These are phyloP conservation scores for Vaccinium macrocarpon DNA, from an alignment of 148 eudicot genomes.

Conservation along the genomic window DNA sequence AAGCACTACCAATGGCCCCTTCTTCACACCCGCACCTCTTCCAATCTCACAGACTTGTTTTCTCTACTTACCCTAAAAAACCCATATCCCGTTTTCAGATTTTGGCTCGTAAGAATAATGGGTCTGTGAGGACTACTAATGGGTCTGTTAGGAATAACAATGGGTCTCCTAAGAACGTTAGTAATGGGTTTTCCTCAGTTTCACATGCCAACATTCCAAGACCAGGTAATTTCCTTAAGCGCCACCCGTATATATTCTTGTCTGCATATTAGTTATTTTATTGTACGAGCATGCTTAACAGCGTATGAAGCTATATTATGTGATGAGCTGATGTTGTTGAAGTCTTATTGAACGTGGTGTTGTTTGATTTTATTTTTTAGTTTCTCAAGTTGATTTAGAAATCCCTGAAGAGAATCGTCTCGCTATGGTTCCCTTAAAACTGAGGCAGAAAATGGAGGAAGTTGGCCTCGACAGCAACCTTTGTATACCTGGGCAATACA, in stretches of 20 bases:
- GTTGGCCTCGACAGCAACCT: constrained; percentile 43
- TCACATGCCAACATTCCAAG: constrained; percentile 32
- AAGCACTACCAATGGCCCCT: neutral
- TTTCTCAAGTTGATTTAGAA: constrained; percentile 39
- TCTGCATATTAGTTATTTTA: neutral
- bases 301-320: neutral
- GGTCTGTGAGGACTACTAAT: neutral
- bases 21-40: constrained; percentile 15
- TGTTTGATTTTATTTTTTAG: constrained; percentile 18
- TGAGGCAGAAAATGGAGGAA: constrained; percentile 46
- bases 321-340: neutral
- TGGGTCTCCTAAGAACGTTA: neutral
- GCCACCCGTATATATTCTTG: neutral
- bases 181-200: constrained; percentile 27
- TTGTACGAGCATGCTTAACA: neutral
- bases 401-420: constrained; percentile 23
- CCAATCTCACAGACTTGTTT: constrained; percentile 10
- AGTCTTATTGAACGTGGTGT: neutral
- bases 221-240: constrained; percentile 26
- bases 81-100: constrained; percentile 21
- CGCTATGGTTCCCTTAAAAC: constrained; percentile 15
- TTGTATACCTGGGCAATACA: constrained; percentile 53
- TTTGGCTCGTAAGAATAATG: constrained; percentile 16
- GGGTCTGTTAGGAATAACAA: neutral
- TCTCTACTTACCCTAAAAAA: constrained; percentile 13